Base-by-base conservation (phyloP, 2,329 filamentous ascomycete genomes). In the Monosporascus sp. region DNA sequence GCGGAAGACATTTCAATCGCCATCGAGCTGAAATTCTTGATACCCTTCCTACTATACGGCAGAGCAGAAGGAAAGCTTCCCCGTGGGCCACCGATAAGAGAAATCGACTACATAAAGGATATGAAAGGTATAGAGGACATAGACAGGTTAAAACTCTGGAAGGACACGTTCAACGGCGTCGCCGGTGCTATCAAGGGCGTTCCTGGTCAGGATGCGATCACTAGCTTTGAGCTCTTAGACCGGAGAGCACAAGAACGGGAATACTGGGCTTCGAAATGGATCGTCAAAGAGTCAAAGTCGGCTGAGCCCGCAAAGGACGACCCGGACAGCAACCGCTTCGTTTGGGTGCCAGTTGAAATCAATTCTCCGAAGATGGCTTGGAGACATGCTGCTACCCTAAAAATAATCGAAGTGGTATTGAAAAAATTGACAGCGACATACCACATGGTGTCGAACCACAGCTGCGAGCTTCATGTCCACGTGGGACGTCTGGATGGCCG, bases 251-350 rank as follows among this genome's bases (percentile, higher is more conserved):
- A 61, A 6, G 69, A 70, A 51, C 57, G 59, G 18, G 61, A 70
- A 22, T 70, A 63, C 50, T 73, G 69, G 70, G 54, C 54, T n/a
- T 62, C 64, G 1, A 61, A 66, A 50, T 74, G 71, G 71, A 67
- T 73, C 25, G 68, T 74, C 38, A 73, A 74, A 53, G 69, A 68
- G 50, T 67, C 71, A 38, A 72, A 72, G 55, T 73, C 71, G n/a
- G 69, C 70, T 4, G 62, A 65, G 46, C 65, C 68, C 2, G 54
- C 56, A 11, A 58, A 62, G 3, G 55, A 58, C 8, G 63, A 70
- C 37, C 55, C 52, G 8, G 55, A 58, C 3, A 57, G 57, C 14
- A 22, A 59, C n/a, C 60, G 60, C n/a, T 66, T 67, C 35, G 27
- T 63, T 17, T 70, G 66, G 63, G 63, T 69, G 3, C 62, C 71